Evolutionary conservation across 257 asterid genomes (phyloP).

Genomic region (Leptodermis oblonga): DNA sequence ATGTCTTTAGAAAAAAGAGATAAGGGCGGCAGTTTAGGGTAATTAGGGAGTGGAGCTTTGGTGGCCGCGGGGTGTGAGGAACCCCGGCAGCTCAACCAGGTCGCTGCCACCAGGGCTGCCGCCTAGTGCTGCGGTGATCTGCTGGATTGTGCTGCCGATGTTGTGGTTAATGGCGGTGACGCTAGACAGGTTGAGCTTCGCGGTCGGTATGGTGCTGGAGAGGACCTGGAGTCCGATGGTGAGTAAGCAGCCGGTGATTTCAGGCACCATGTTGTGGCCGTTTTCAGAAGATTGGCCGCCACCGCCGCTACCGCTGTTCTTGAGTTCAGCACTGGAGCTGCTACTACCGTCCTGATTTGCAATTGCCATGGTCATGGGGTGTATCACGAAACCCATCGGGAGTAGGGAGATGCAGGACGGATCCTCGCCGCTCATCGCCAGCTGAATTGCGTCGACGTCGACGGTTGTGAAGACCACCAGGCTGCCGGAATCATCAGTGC

Average conservation of each 20-base stretch:
- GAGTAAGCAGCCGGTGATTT: conserved; percentile 59
- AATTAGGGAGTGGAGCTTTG: conserved; percentile 34
- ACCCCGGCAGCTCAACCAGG: conserved; percentile 23
- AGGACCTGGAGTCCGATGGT: conserved; percentile 76
- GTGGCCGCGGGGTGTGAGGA: conserved; percentile 4
- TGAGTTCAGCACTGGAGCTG: conserved; percentile 3
- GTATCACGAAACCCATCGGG: conserved; percentile 71
- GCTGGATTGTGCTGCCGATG: conserved; percentile 63
- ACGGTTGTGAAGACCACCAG: conserved; percentile 75
- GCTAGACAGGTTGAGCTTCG: conserved; percentile 77
- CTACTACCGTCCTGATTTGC: conserved; percentile 12
- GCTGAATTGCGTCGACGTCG: conserved; percentile 78
- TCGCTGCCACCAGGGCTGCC: not conserved
- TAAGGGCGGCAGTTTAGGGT: conserved; percentile 31
- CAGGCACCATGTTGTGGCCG: conserved; percentile 13
- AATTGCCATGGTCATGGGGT: conserved; percentile 42
- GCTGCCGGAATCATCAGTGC: conserved; percentile 84
- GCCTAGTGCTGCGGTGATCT: conserved; percentile 51
- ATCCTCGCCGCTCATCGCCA: conserved; percentile 91
- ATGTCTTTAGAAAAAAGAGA: not conserved
- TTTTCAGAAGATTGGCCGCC: conserved; percentile 14
- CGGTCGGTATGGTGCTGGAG: conserved; percentile 69
- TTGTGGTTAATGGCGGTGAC: conserved; percentile 77
- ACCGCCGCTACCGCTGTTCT: not conserved
- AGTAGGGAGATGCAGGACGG: conserved; percentile 79